A percentile compares a stretch with the other conserved stretches of the same genome.
Conservation (phyloP, 2,329 filamentous ascomycete species). For the Botryotinia calthae region DNA sequence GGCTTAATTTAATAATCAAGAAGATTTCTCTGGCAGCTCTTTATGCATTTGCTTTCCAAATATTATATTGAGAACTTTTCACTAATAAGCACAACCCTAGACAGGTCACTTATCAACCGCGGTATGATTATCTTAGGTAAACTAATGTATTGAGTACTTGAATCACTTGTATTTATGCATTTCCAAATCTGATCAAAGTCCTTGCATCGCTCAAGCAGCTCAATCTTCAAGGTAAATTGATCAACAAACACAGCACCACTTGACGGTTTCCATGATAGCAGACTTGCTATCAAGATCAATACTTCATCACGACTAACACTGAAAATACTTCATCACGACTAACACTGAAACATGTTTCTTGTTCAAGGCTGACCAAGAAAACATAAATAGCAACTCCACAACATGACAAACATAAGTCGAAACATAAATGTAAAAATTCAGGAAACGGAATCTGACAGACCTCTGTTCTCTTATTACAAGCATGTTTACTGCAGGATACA, state of each 20-base stretch:
- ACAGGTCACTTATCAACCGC: neutral
- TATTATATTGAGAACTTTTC: neutral
- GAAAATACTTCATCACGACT: rapidly evolving
- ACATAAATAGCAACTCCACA: neutral
- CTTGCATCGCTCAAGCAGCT: neutral
- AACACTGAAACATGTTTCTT: no score
- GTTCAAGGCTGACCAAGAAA: neutral
- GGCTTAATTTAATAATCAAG: neutral
- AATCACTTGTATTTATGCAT: neutral
- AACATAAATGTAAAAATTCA: rapidly evolving
- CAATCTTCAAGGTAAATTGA: neutral
- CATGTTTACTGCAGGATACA: neutral
- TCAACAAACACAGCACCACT: neutral
- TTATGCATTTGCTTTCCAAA: neutral
- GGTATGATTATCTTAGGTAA: neutral
- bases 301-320: rapidly evolving
- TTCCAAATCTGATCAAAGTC: no score
- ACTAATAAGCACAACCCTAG: neutral
- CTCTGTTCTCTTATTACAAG: neutral
- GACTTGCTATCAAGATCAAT: rapidly evolving
- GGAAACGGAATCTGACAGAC: neutral
- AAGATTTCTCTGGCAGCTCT: neutral
- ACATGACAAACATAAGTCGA: neutral
- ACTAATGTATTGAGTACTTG: neutral
- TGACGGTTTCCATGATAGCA: no score